phyloP scores from a whole-genome alignment of 2,329 filamentous ascomycete genomes.

The Daldinia eschscholtzii region DNA sequence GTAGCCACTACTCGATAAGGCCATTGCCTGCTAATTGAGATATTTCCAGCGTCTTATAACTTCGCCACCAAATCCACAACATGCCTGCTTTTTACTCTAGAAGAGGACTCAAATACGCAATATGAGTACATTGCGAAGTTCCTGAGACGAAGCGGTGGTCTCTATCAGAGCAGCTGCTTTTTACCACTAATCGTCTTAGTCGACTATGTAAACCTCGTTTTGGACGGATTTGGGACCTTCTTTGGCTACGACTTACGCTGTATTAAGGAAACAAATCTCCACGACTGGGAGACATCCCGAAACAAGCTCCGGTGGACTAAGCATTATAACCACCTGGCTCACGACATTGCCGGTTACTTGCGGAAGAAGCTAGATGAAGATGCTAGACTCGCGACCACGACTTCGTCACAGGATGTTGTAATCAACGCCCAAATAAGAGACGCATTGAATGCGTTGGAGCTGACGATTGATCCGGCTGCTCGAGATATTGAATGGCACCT shows the following conservation, averaged over 20 bases:
- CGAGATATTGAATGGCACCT: conserved; percentile 14
- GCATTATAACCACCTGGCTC: neutral
- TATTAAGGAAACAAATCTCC: conserved; percentile 5
- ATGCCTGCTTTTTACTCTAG: conserved; percentile 12
- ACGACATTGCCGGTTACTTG: conserved; percentile 12
- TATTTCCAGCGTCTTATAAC: conserved; percentile 18
- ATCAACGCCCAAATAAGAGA: conserved; percentile 12
- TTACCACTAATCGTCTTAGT: conserved; percentile 13
- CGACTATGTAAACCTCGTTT: neutral
- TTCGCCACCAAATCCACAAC: conserved; percentile 18
- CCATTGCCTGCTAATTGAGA: conserved; percentile 4
- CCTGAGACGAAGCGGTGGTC: conserved; percentile 9
- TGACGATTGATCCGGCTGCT: neutral
- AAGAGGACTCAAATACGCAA: neutral
- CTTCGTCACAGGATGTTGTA: neutral
- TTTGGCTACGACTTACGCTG: neutral
- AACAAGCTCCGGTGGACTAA: neutral
- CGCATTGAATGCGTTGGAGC: conserved; percentile 12
- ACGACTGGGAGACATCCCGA: conserved; percentile 13
- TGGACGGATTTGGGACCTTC: neutral
- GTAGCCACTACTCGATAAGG: neutral
- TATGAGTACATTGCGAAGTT: neutral
- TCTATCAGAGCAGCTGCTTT: conserved; percentile 19
- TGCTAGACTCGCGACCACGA: neutral
- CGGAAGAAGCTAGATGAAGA: conserved; percentile 7